Conservation (phyloP, 305 asterid species). For the Petunia hybrid region DNA sequence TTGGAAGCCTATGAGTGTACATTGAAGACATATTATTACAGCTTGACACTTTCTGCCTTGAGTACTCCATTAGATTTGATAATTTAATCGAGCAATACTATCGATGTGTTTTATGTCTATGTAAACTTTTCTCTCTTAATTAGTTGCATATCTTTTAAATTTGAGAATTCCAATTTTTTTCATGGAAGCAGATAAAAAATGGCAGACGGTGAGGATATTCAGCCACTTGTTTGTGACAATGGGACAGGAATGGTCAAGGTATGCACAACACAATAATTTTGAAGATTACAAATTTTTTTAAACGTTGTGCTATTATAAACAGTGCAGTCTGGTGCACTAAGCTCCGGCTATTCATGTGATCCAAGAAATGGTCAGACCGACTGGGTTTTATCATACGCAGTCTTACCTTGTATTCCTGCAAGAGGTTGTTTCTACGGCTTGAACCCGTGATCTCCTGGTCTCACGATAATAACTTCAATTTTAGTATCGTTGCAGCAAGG, state of each 20-base stretch:
- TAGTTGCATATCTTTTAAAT: background rate
- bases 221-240: slow-evolving; percentile 45
- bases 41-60: background rate
- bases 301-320: background rate
- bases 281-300: background rate
- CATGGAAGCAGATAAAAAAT: background rate
- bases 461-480: background rate
- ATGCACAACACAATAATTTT: background rate
- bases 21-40: background rate
- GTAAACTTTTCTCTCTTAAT: background rate
- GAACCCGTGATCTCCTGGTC: background rate
- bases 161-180: background rate
- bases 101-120: background rate
- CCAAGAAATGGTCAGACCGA: background rate
- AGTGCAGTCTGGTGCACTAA: background rate
- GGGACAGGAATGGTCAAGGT: slow-evolving; percentile 51
- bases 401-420: background rate
- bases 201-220: slow-evolving; percentile 46
- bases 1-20: background rate
- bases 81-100: background rate
- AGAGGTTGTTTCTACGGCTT: background rate
- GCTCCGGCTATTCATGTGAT: background rate
- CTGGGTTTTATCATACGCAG: background rate
- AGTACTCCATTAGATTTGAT: background rate
- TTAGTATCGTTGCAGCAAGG: background rate